Conservation (phyloP, 2,329 filamentous ascomycete genomes). For the Neospermospora avenae region DNA sequence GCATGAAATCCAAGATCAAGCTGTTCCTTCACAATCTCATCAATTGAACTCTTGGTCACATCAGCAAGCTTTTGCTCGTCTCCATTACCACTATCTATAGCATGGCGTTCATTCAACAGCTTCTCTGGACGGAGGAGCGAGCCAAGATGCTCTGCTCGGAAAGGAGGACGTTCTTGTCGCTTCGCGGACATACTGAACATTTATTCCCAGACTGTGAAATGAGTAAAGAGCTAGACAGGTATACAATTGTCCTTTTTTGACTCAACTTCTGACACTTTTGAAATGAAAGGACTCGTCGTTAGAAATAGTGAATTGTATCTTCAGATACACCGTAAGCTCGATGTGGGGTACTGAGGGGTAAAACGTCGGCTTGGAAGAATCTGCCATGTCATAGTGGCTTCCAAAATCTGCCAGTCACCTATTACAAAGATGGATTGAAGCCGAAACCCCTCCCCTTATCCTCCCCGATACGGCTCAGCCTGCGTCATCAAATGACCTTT, state of each 20-base stretch:
- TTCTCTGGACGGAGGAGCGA: slow-evolving; percentile 55
- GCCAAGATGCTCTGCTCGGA: slow-evolving; percentile 59
- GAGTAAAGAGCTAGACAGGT: not conserved
- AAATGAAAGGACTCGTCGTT: too few species aligned
- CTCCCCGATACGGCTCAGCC: not conserved
- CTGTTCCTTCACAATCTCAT: slow-evolving; percentile 56
- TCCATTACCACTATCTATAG: slow-evolving; percentile 47
- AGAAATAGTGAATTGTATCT: too few species aligned
- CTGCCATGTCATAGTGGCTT: not conserved
- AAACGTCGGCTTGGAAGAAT: not conserved
- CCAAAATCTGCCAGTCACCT: not conserved
- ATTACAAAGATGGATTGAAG: not conserved
- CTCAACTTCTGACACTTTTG: too few species aligned
- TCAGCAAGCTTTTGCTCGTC: slow-evolving; percentile 36
- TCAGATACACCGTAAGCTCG: not conserved
- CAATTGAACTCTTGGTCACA: slow-evolving; percentile 55
- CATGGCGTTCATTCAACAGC: slow-evolving; percentile 52
- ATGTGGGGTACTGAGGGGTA: slow-evolving; percentile 1
- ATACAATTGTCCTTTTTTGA: not conserved
- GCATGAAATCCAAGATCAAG: slow-evolving; percentile 54
- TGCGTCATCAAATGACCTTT: too few species aligned
- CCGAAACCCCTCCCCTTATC: not conserved
- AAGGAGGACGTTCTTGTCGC: slow-evolving; percentile 23
- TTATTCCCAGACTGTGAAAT: not conserved
- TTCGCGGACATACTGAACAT: slow-evolving; percentile 14